Conservation (phyloP, 495 filamentous ascomycete species). For the Aspergillus heteromorphus region DNA sequence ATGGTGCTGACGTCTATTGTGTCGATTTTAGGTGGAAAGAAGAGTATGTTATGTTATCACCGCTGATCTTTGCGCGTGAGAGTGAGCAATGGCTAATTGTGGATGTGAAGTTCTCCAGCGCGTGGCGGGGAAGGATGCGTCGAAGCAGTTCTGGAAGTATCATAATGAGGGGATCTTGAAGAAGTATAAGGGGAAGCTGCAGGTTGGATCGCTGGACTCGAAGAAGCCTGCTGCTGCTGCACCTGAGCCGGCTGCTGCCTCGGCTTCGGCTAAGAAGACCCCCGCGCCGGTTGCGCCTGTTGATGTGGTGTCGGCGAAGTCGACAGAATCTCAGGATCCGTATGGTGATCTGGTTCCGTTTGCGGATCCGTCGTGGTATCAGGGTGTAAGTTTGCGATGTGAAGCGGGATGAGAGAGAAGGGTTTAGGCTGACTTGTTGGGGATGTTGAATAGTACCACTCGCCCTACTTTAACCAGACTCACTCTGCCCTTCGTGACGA, state of each 20-base stretch:
- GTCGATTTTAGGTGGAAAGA: slow-evolving; percentile 73
- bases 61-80: neutral
- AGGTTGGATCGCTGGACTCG: slow-evolving; percentile 83
- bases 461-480: slow-evolving; percentile 89
- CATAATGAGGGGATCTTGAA: slow-evolving; percentile 93
- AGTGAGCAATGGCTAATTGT: too few relatives aligned
- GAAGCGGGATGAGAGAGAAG: neutral
- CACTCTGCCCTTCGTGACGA: slow-evolving; percentile 87
- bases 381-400: slow-evolving; percentile 61
- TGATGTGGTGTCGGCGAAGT: slow-evolving; percentile 40
- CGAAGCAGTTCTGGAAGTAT: slow-evolving; percentile 99
- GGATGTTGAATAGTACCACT: slow-evolving; percentile 64
- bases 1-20: slow-evolving; percentile 19
- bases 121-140: slow-evolving; percentile 93
- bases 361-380: slow-evolving; percentile 92
- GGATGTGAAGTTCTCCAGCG: slow-evolving; percentile 86
- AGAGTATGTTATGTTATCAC: slow-evolving; percentile 57
- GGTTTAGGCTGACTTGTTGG: slow-evolving; percentile 9
- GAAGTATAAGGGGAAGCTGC: slow-evolving; percentile 84
- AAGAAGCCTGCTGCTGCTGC: slow-evolving; percentile 62
- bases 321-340: slow-evolving; percentile 67
- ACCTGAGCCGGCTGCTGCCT: slow-evolving; percentile 40
- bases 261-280: slow-evolving; percentile 48
- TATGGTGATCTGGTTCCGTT: slow-evolving; percentile 87
- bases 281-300: slow-evolving; percentile 46